These are phyloP conservation scores for Fusarium sp. DNA, from an alignment of 2,329 filamentous ascomycete species.

Conservation along the genomic window DNA sequence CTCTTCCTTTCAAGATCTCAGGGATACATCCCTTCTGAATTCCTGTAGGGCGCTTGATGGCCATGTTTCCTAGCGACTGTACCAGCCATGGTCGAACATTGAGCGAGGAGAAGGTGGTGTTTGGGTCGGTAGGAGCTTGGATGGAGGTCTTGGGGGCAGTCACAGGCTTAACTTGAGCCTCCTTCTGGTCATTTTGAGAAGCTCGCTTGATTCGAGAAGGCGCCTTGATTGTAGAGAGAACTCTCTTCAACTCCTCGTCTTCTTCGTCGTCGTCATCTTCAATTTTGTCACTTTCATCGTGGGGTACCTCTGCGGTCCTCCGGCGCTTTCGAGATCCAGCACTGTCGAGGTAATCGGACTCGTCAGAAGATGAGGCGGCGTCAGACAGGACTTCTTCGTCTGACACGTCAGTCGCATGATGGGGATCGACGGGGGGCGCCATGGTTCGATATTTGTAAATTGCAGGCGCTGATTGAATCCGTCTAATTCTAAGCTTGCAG, in stretches of 20 bases:
- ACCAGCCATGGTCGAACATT: conserved; percentile 89
- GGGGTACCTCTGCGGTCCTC: conserved; percentile 52
- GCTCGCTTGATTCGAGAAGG: conserved; percentile 67
- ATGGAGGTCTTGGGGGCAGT: conserved; percentile 53
- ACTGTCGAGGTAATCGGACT: conserved; percentile 66
- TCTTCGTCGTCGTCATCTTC: conserved; percentile 51
- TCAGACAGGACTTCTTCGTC: conserved; percentile 37
- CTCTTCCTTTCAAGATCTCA: conserved; percentile 88
- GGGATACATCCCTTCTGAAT: conserved; percentile 96
- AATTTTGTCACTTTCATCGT: conserved; percentile 47
- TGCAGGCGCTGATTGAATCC: conserved; percentile 38
- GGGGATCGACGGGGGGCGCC: conserved; percentile 38
- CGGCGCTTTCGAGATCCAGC: conserved; percentile 61
- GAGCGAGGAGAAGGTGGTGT: conserved; percentile 78
- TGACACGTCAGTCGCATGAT: conserved; percentile 35
- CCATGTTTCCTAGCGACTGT: conserved; percentile 79
- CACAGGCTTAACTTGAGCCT: conserved; percentile 38
- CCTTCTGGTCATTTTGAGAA: conserved; percentile 38
- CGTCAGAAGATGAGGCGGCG: conserved; percentile 49
- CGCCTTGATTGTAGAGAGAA: conserved; percentile 61
- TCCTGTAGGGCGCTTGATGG: conserved; percentile 88
- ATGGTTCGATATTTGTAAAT: conserved; percentile 45
- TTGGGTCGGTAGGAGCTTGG: conserved; percentile 66
- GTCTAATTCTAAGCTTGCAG: conserved; percentile 22
- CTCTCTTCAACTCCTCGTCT: conserved; percentile 51